Base-by-base conservation (phyloP, 2,329 filamentous ascomycete species). In the Calonectria multiphialidica region DNA sequence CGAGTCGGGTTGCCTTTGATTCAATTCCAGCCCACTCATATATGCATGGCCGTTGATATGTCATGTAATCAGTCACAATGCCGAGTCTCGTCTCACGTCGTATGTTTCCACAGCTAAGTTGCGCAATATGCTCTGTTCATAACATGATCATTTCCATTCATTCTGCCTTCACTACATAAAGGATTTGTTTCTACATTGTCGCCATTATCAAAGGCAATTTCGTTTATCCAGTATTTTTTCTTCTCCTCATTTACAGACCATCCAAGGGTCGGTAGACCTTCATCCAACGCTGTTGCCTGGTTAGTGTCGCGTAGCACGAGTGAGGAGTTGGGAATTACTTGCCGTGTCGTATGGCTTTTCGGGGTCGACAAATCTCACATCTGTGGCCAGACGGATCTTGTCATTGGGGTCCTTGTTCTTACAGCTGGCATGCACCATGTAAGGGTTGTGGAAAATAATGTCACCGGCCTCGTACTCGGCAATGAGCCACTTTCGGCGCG, bases 381-480 rank as follows among this genome's bases (percentile, higher is more conserved):
- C 71, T 18, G 71, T 73, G 1, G 71, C 71, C 1, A 73, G 55
- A 5, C 71, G 63, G 16, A 71, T 73, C 49, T n/a, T 71, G 42
- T 65, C 65, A 25, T 71, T 57, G 12, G 71, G 68, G 30, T 73
- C 68, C 35, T 40, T 63, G 25, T 73, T 73, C 63, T 73, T 73
- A 57, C 71, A 73, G 30, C 71, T 73, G 3, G 68, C 68, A 25
- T 73, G 71, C 12, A 73, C 68, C 71, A 72, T 72, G 53, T 72
- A 72, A 2, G 64, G 69, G 16, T 72, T 73, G 61, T 73, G 69
- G 21, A 73, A 73, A 40, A 73, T 73, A 42, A 72, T 70, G 47
- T 73, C 72, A 10, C 72, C 72, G 1, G 69, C 65, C 49, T 72
- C 72, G 10, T 73, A 73, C 55, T 73, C 72, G 3, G 72, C 72